Percentiles rank a stretch among this genome's conserved stretches.
Evolutionary conservation across 2,329 filamentous ascomycete genomes (phyloP).

Genomic region (Penicillium sp.): DNA sequence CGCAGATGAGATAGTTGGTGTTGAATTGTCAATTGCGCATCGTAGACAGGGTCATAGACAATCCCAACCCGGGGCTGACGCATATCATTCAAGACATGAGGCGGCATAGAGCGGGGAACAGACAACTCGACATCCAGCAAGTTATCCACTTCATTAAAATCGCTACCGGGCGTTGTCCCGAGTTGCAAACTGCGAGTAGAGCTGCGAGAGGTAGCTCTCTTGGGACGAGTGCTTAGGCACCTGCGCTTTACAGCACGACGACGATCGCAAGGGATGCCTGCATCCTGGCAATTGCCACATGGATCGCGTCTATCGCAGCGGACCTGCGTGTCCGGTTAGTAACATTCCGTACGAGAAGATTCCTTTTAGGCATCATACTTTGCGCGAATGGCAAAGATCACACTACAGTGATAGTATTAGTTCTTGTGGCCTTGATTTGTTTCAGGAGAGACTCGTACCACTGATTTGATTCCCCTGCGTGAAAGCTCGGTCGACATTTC

Average conservation of each 20-base stretch:
- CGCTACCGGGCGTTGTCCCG: neutral
- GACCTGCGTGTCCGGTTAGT: slow-evolving; percentile 13
- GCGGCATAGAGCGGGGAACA: neutral
- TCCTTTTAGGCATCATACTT: slow-evolving; percentile 7
- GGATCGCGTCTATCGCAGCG: slow-evolving; percentile 24
- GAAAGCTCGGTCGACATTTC: too few species aligned
- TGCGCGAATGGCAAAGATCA: slow-evolving; percentile 21
- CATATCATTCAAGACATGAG: neutral
- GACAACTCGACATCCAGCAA: neutral
- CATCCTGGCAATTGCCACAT: slow-evolving; percentile 26
- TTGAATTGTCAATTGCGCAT: slow-evolving; percentile 17
- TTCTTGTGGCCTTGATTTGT: too few species aligned
- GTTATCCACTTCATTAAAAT: neutral
- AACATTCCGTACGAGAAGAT: neutral
- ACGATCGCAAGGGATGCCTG: slow-evolving; percentile 16
- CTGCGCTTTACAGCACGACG: slow-evolving; percentile 8
- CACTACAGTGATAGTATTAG: slow-evolving; percentile 12
- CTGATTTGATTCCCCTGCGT: too few species aligned
- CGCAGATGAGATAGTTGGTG: slow-evolving; percentile 8
- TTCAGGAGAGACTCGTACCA: too few species aligned
- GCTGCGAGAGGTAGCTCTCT: neutral
- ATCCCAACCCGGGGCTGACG: neutral
- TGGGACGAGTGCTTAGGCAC: neutral
- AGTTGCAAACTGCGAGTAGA: neutral
- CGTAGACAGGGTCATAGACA: slow-evolving; percentile 13